Evolutionary conservation across 2,329 filamentous ascomycete genomes (phyloP), one percentile per base, ranked within the genome.

Genomic region (Aspergillus novoparasiticus): DNA sequence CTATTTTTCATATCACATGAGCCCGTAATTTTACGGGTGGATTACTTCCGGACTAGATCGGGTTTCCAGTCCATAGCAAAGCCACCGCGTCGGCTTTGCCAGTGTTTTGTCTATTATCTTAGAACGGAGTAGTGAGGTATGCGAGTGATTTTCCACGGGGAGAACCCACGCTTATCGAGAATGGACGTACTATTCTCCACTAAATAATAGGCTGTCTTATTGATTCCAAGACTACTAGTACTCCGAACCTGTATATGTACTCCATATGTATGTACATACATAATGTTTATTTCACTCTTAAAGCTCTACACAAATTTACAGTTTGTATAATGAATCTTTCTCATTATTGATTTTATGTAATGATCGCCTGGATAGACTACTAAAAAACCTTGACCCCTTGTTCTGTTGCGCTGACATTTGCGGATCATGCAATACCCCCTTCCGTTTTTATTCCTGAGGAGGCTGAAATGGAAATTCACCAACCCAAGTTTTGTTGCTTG

Each of bases 1-100:
- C 30, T 50, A 39, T 36, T 55, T 54, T 60, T 60, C 28, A 60
- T 23, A 60, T 60, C 59, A 60, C 59, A 60, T 60, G 58, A 53
- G 50, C 36, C 58, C 50, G 39, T 54, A 53, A 59, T 48, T 45
- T 55, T 60, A 48, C 50, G 32, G 39, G 39, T 60, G 50, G 50
- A 30, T 53, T 55, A 12, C 45, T 60, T 60, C 51, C 59, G 59
- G 41, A 60, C 59, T 60, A 41, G 59, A 43, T 48, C 23, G 39
- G 39, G 39, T 19, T 54, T 41, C 58, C 58, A 54, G 32, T 19
- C 58, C 48, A 43, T 54, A 60, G 21, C 51, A 28, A 39, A 26
- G 32, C 51, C 32, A 39, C 34, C 34, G n/a, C 32, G 51, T 39
- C 32, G 51, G 32, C 34, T 55, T 55, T 16, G 23, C 23, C 23